phyloP scores from a whole-genome alignment of 75 land plant genomes.

The Pinus taeda region DNA sequence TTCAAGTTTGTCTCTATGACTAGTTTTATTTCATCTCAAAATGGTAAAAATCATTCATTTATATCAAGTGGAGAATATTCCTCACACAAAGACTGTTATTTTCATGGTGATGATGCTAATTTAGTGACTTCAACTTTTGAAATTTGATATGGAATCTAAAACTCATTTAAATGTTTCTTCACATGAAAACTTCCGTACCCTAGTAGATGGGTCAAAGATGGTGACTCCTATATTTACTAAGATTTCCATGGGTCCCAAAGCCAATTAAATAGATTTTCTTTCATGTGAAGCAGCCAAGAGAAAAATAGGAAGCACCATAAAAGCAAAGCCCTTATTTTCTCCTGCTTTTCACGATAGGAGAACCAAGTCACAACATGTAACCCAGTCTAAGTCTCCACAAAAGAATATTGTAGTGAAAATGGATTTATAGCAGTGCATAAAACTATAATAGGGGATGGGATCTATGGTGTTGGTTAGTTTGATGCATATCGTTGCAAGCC shows the following conservation, averaged over 20 bases:
- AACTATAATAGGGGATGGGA: background rate
- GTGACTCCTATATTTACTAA: background rate
- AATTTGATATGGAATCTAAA: background rate
- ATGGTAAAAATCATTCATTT: background rate
- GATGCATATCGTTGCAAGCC: background rate
- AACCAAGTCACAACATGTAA: background rate
- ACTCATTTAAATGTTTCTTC: background rate
- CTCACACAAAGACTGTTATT: background rate
- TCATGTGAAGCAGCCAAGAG: background rate
- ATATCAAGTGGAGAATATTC: background rate
- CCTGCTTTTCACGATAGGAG: conserved; percentile 14
- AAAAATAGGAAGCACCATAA: conserved; percentile 3
- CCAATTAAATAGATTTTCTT: background rate
- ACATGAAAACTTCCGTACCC: background rate
- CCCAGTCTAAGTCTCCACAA: background rate
- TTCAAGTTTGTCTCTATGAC: background rate
- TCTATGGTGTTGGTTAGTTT: background rate
- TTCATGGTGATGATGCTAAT: background rate
- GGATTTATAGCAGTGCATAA: background rate
- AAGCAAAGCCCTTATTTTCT: conserved; percentile 17
- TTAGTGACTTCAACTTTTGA: background rate
- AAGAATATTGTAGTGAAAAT: background rate
- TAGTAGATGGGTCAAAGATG: background rate
- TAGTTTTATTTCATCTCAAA: background rate
- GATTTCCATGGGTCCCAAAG: background rate